Evolutionary conservation across 139 green algal species (phyloP), one percentile per base, ranked within the genome.

Genomic region (Ostreobium quekettii): DNA sequence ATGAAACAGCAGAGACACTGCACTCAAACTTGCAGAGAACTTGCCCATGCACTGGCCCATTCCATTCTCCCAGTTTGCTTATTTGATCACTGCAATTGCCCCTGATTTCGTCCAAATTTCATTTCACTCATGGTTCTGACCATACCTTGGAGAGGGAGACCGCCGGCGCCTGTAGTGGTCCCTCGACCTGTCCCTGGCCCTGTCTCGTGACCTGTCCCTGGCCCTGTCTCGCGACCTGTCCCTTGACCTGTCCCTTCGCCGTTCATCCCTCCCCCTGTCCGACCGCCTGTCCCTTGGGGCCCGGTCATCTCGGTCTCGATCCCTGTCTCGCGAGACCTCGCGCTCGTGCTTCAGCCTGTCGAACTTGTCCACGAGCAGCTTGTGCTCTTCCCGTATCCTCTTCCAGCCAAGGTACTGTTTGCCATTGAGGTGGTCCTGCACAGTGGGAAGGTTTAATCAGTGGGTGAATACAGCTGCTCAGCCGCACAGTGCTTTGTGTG

Each of bases 401-500:
- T 89, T 88, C 88, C 88, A 95, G 32, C 89, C 89, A 46, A 87
- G 64, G 82, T 93, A 95, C 86, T 93, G 87, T 78, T 94, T 95
- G 60, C 87, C 89, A 46, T 78, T 78, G 39, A 92, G 60, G 70
- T 95, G 87, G 53, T 95, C 89, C 84, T 90, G 75, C n/a, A n/a
- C n/a, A n/a, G n/a, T n/a, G n/a, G n/a, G n/a, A n/a, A n/a, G n/a
- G n/a, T n/a, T n/a, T n/a, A n/a, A n/a, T n/a, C n/a, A n/a, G n/a
- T n/a, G n/a, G n/a, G n/a, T n/a, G n/a, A n/a, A n/a, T n/a, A n/a
- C n/a, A n/a, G n/a, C n/a, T n/a, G n/a, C n/a, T n/a, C n/a, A n/a
- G n/a, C n/a, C n/a, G n/a, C n/a, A n/a, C n/a, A n/a, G n/a, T n/a
- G n/a, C n/a, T n/a, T n/a, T n/a, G n/a, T n/a, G n/a, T n/a, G n/a